Base-by-base conservation (phyloP, 768 basidiomycete species). In the Pleurotus platypus region DNA sequence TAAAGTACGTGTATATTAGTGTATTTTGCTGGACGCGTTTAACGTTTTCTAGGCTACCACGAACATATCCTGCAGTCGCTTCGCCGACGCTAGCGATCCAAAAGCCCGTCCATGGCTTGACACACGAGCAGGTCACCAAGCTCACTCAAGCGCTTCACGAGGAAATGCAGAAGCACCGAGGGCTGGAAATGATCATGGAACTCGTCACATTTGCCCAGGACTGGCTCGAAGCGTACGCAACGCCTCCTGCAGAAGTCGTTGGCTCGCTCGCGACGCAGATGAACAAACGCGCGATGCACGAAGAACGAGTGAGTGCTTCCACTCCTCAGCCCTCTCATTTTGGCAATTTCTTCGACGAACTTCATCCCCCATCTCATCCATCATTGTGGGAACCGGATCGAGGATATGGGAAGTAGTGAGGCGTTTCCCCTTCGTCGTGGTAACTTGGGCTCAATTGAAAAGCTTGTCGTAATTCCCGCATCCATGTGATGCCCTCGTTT, bases 191-290 rank as follows among this genome's bases (percentile, higher is more conserved):
- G 82, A 87, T 91, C 35, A 90, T 92, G 67, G 81, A 89, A 74
- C 84, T 92, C 60, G 79, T 85, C 46, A 84, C 76, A 5, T 80
- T 83, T 45, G 79, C 80, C 47, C 85, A 90, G 68, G 88, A 90
- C 37, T 92, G 89, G 90, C 73, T 92, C 48, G 70, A 73, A 13
- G 71, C 72, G 22, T 79, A 86, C 58, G 73, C 89, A 46, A 71
- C 71, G 18, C 85, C 84, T 1, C 78, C 80, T 2, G 73, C 75
- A 5, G 86, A 90, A 67, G 78, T 76, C 6, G 73, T 76, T 11
- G 87, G 86, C 13, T 93, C 92, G 0, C 77, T 94, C 3, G 91
- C 91, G 9, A 75, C 82, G 4, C 81, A 92, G 67, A 92, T 93
- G 92, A 86, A 76, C 46, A 81, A 78, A 60, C 81, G 92, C 27